Percentiles rank a stretch among this genome's conserved stretches.
phyloP scores from a whole-genome alignment of 179 eudicot species.

The Beta macrorhiza region DNA sequence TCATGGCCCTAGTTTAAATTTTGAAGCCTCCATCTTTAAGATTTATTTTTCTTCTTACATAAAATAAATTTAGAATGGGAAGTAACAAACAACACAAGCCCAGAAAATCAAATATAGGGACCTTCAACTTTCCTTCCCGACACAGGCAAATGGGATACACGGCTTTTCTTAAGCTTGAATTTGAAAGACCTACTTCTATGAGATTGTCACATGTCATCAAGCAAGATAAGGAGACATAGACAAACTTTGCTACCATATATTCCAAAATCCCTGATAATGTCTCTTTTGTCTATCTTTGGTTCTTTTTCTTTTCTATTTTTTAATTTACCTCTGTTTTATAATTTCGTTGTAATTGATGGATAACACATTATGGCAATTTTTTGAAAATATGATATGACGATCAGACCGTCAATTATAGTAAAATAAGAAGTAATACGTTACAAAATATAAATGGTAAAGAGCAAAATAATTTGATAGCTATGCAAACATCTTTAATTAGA shows the following conservation, averaged over 20 bases:
- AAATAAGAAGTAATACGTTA: no score
- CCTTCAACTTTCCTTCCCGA: slow-evolving; percentile 18
- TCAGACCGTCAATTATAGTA: no score
- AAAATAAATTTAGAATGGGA: no score
- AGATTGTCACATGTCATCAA: slow-evolving; percentile 28
- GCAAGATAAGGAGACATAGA: slow-evolving; percentile 37
- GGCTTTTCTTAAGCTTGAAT: slow-evolving; percentile 9
- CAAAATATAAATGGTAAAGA: no score
- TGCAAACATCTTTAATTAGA: no score
- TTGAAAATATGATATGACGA: no score
- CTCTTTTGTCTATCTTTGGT: slow-evolving; percentile 24
- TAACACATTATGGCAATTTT: no score
- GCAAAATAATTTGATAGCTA: no score
- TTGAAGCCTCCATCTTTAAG: no score
- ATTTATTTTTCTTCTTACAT: no score
- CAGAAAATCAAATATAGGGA: background rate
- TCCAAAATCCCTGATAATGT: slow-evolving; percentile 35
- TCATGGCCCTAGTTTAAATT: background rate
- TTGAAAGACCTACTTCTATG: slow-evolving; percentile 20
- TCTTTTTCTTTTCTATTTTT: background rate
- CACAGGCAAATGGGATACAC: slow-evolving; percentile 26
- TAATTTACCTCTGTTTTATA: background rate
- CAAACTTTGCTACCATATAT: slow-evolving; percentile 37
- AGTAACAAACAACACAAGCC: slow-evolving; percentile 9
- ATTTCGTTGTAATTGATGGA: no score